phyloP scores from a whole-genome alignment of 2,329 filamentous ascomycete genomes.

The Fonsecaea monophora region DNA sequence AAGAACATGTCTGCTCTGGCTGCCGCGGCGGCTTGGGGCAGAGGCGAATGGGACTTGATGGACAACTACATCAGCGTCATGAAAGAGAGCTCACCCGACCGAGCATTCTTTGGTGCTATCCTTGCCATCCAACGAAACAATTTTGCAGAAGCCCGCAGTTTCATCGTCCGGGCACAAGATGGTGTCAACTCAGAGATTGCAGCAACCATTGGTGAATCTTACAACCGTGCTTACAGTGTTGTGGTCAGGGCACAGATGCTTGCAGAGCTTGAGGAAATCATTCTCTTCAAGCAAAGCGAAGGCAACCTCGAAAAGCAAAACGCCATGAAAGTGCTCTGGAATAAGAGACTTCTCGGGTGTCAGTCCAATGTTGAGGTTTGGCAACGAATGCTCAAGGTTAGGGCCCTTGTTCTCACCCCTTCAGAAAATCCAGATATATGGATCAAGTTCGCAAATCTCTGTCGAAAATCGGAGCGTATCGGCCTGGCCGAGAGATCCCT shows the following conservation, averaged over 20 bases:
- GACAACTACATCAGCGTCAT: slow-evolving; percentile 95
- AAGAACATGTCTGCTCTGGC: slow-evolving; percentile 90
- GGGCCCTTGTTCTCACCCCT: slow-evolving; percentile 88
- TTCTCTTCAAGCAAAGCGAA: slow-evolving; percentile 90
- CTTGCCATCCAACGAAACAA: slow-evolving; percentile 93
- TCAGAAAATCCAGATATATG: slow-evolving; percentile 98
- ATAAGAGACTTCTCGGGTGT: slow-evolving; percentile 89
- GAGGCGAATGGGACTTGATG: slow-evolving; percentile 98
- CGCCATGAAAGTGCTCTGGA: slow-evolving; percentile 93
- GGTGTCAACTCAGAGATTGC: slow-evolving; percentile 94
- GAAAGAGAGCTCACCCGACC: slow-evolving; percentile 89
- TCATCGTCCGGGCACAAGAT: slow-evolving; percentile 90
- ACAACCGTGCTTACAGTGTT: slow-evolving; percentile 96
- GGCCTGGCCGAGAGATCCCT: slow-evolving; percentile 94
- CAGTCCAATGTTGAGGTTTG: slow-evolving; percentile 98
- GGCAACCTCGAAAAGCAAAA: slow-evolving; percentile 83
- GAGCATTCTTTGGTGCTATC: slow-evolving; percentile 97
- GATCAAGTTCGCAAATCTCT: slow-evolving; percentile 99
- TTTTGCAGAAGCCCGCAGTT: slow-evolving; percentile 86
- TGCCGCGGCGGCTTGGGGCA: slow-evolving; percentile 93
- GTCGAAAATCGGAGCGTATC: slow-evolving; percentile 92
- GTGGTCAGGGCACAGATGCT: slow-evolving; percentile 99
- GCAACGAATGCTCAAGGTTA: slow-evolving; percentile 96
- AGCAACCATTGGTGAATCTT: slow-evolving; percentile 95
- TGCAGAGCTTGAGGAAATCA: slow-evolving; percentile 96